A percentile compares a stretch with the other conserved stretches of the same genome.
Conservation (phyloP, 257 asterid species). For the Solanum pimpinellifolium region DNA sequence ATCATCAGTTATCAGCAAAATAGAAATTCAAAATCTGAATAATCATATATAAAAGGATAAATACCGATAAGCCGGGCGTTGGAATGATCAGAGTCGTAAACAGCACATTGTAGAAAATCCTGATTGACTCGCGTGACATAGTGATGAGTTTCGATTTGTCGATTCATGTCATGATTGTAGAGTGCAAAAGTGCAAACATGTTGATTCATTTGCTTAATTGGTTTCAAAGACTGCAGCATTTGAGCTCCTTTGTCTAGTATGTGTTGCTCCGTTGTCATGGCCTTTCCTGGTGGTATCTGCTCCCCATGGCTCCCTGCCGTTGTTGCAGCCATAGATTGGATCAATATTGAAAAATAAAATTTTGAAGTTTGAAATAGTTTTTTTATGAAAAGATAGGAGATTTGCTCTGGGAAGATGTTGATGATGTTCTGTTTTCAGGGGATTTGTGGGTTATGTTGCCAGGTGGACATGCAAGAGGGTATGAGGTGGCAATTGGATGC, state of each 20-base stretch:
- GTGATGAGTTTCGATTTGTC: slow-evolving; percentile 79
- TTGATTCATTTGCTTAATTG: slow-evolving; percentile 58
- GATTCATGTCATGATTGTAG: slow-evolving; percentile 72
- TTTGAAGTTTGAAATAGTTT: background rate
- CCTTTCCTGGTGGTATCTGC: slow-evolving; percentile 54
- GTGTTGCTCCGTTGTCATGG: slow-evolving; percentile 40
- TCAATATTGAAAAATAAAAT: background rate
- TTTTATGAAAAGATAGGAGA: background rate
- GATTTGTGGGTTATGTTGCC: background rate
- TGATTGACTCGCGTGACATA: slow-evolving; percentile 43
- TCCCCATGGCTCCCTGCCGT: background rate
- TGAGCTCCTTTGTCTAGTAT: slow-evolving; percentile 54
- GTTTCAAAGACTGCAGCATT: slow-evolving; percentile 53
- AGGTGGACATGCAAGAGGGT: background rate
- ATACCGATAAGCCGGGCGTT: slow-evolving; percentile 72
- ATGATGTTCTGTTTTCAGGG: background rate
- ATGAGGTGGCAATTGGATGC: background rate
- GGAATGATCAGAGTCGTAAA: slow-evolving; percentile 66
- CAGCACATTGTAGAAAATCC: slow-evolving; percentile 78
- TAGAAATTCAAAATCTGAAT: background rate
- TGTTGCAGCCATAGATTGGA: background rate
- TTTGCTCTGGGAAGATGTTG: background rate
- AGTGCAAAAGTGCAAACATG: slow-evolving; percentile 79
- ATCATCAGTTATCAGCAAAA: background rate
- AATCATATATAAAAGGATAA: background rate